Base-by-base conservation (phyloP, 495 filamentous ascomycete species). In the Ascobolus immersus region DNA sequence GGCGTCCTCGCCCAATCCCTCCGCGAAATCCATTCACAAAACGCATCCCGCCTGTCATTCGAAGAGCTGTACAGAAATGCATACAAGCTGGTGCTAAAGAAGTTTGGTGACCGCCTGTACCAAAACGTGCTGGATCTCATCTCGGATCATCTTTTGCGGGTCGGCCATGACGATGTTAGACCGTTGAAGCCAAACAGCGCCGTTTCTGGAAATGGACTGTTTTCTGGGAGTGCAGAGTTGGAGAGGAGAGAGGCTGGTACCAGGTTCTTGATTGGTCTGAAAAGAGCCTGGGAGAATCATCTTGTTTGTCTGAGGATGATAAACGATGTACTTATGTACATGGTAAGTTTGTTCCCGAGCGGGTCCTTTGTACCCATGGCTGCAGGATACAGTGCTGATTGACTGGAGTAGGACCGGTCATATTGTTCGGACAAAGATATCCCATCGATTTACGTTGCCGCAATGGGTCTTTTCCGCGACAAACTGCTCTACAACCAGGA, bases 321-420 rank as follows among this genome's bases (percentile, higher is more conserved):
- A 27, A 86, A 84, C 8, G 89, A 99, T 49, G 78, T 99, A 21
- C 54, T 94, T 22, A 93, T 99, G 82, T 99, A 99, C 43, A 82
- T 99, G 65, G 73, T 77, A 47, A 37, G 69, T 44, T 17, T 10
- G 26, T 28, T 19, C 12, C n/a, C n/a, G n/a, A n/a, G n/a, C 5
- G 4, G 5, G 17, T 7, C 22, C 9, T 6, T 4, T 9, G 9
- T 35, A 13, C 11, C 14, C n/a, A n/a, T n/a, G n/a, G n/a, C n/a
- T n/a, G n/a, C n/a, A n/a, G n/a, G n/a, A n/a, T n/a, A n/a, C n/a
- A 6, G 39, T 17, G 10, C 36, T 47, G 33, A 47, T 17, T 15
- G 11, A 18, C 11, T 17, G 9, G 12, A 17, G 7, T 28, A 50
- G 47, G 86, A 99, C 40, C 76, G 84, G 17, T 66, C 78, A 10